Percentiles rank a stretch among this genome's conserved stretches.
phyloP scores from a whole-genome alignment of 331 rosid species.

The Prunus yedoensis region DNA sequence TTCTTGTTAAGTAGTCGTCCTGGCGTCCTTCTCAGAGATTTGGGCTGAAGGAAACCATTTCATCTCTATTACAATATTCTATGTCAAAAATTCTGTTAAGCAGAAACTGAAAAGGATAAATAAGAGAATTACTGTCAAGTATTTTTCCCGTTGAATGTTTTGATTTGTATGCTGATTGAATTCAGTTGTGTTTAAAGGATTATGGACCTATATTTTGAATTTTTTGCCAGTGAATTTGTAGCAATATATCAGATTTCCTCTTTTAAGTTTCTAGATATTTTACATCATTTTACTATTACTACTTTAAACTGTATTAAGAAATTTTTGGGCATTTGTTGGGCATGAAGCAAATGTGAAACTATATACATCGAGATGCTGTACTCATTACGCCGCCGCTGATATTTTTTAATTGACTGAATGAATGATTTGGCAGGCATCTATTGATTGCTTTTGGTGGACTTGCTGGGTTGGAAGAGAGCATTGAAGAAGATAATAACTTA shows the following conservation, averaged over 20 bases:
- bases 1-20: not conserved
- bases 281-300: not conserved
- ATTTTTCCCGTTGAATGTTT: not conserved
- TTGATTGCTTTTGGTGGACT: constrained; percentile 96
- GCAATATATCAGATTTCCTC: not conserved
- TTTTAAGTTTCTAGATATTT: not conserved
- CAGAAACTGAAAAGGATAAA: not conserved
- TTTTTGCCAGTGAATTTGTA: not conserved
- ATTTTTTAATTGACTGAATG: constrained; percentile 23
- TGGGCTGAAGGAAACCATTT: not conserved
- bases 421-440: constrained; percentile 64
- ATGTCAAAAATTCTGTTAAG: not conserved
- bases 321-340: not conserved
- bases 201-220: too few species aligned
- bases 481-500: constrained; percentile 77
- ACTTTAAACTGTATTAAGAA: not conserved
- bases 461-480: constrained; percentile 97
- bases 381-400: not conserved
- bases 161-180: not conserved
- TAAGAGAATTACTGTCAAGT: not conserved
- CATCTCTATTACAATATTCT: not conserved
- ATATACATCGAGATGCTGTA: not conserved
- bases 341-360: not conserved
- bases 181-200: too few species aligned
- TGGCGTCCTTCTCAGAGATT: not conserved